Percentiles rank a stretch among this genome's conserved stretches.
phyloP scores from a whole-genome alignment of 352 stramenopile genomes.

The Pythium diclinum region DNA sequence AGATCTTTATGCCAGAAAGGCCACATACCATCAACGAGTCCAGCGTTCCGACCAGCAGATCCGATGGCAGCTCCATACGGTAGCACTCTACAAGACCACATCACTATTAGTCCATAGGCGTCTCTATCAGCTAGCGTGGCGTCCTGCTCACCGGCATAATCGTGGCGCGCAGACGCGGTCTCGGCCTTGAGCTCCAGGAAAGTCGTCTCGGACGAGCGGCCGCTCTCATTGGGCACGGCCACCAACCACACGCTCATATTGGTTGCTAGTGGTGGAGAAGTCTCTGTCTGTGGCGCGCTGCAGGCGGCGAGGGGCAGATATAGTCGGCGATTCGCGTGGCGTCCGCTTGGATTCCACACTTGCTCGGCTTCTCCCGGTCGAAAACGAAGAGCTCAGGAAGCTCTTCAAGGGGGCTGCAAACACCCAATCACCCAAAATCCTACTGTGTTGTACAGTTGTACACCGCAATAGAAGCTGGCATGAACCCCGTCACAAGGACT shows the following conservation, averaged over 20 bases:
- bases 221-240: slow-evolving; percentile 82
- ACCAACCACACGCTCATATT: slow-evolving; percentile 75
- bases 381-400: slow-evolving; percentile 9
- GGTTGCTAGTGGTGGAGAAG: not conserved
- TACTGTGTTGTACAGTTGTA: not conserved
- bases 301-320: not conserved
- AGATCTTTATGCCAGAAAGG: not conserved
- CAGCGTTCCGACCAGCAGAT: slow-evolving; percentile 95
- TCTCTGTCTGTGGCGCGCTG: not conserved
- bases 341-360: slow-evolving; percentile 7
- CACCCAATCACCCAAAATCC: slow-evolving; percentile 7
- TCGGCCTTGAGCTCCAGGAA: slow-evolving; percentile 85
- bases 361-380: not conserved
- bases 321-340: not conserved
- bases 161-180: slow-evolving; percentile 75
- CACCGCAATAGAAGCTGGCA: not conserved
- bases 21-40: slow-evolving; percentile 94
- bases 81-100: slow-evolving; percentile 44
- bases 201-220: slow-evolving; percentile 75
- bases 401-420: slow-evolving; percentile 5
- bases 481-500: not conserved
- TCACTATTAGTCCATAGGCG: not conserved
- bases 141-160: slow-evolving; percentile 57
- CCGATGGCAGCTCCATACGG: slow-evolving; percentile 89
- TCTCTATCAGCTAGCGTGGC: not conserved